phyloP scores from a whole-genome alignment of 495 filamentous ascomycete genomes.

The Penicillium taxi region DNA sequence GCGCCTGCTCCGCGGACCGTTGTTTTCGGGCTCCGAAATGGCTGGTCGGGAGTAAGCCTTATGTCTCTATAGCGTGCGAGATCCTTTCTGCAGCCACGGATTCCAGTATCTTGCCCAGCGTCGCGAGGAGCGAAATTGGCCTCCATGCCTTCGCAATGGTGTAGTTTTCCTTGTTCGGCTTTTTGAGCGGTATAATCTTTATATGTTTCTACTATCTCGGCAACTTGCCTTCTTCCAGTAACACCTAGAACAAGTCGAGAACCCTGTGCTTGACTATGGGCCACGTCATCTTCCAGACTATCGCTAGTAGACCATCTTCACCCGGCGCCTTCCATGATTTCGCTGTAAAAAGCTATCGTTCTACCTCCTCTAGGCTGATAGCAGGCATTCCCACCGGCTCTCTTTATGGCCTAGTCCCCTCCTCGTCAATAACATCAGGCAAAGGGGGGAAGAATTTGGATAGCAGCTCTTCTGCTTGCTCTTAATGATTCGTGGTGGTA shows the following conservation, averaged over 20 bases:
- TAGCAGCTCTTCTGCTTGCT: conserved; percentile 18
- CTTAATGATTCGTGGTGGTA: conserved; percentile 10
- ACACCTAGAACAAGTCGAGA: conserved; percentile 12
- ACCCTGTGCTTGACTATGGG: conserved; percentile 22
- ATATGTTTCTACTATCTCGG: conserved; percentile 10
- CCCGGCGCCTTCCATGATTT: conserved; percentile 18
- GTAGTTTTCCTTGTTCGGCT: conserved; percentile 19
- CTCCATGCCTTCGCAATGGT: conserved; percentile 17
- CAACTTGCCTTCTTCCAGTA: conserved; percentile 8
- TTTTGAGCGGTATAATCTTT: conserved; percentile 16
- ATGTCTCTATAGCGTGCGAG: conserved; percentile 15
- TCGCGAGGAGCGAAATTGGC: conserved; percentile 24
- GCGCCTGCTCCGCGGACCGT: conserved; percentile 14
- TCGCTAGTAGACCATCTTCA: conserved; percentile 19
- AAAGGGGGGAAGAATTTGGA: conserved; percentile 23
- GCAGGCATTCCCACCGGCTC: conserved; percentile 12
- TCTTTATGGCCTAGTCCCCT: conserved; percentile 15
- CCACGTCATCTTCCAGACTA: conserved; percentile 22
- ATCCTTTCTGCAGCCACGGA: conserved; percentile 24
- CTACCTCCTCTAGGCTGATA: conserved; percentile 18
- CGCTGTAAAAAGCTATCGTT: conserved; percentile 8
- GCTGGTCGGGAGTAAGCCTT: conserved; percentile 7
- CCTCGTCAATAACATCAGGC: conserved; percentile 13
- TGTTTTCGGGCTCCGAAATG: conserved; percentile 6
- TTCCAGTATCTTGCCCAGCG: conserved; percentile 24